Evolutionary conservation across 257 asterid genomes (phyloP).

Genomic region (Craterostigma plantagineum): DNA sequence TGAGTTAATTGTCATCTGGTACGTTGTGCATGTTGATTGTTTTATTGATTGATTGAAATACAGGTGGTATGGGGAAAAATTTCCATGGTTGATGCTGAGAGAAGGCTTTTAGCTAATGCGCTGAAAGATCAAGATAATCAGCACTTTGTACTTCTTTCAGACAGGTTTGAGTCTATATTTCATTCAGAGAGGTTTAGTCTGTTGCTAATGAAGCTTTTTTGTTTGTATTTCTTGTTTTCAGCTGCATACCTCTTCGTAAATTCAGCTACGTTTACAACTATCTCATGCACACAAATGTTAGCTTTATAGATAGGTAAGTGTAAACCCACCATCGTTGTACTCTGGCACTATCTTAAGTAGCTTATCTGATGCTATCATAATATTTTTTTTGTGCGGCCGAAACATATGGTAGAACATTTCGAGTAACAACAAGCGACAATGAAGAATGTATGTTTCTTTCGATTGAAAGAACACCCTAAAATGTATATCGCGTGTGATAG

Average conservation of each 20-base stretch:
- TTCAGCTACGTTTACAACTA: constrained; percentile 84
- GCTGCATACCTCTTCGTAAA: constrained; percentile 82
- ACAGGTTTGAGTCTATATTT: constrained; percentile 34
- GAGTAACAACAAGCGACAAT: too few relatives aligned
- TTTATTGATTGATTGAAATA: constrained; percentile 5
- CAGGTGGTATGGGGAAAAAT: constrained; percentile 99
- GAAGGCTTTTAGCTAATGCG: constrained; percentile 73
- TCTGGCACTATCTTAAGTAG: constrained; percentile 6
- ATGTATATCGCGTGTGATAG: too few relatives aligned
- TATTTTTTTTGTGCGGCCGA: too few relatives aligned
- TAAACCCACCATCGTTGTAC: constrained; percentile 1
- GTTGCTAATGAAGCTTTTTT: too few relatives aligned
- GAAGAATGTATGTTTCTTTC: too few relatives aligned
- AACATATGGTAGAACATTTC: too few relatives aligned
- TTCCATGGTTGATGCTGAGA: constrained; percentile 99
- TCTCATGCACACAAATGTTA: constrained; percentile 82
- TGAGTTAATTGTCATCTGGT: too few relatives aligned
- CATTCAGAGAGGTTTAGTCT: too few relatives aligned
- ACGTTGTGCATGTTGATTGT: not conserved
- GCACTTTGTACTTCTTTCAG: constrained; percentile 87
- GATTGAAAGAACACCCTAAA: too few relatives aligned
- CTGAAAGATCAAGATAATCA: constrained; percentile 72
- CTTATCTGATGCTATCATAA: too few relatives aligned
- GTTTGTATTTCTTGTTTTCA: constrained; percentile 28
- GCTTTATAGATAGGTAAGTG: constrained; percentile 87